Percentiles rank a stretch among this genome's conserved stretches.
phyloP scores from a whole-genome alignment of 2,329 filamentous ascomycete genomes.

The Colletotrichum sojae region DNA sequence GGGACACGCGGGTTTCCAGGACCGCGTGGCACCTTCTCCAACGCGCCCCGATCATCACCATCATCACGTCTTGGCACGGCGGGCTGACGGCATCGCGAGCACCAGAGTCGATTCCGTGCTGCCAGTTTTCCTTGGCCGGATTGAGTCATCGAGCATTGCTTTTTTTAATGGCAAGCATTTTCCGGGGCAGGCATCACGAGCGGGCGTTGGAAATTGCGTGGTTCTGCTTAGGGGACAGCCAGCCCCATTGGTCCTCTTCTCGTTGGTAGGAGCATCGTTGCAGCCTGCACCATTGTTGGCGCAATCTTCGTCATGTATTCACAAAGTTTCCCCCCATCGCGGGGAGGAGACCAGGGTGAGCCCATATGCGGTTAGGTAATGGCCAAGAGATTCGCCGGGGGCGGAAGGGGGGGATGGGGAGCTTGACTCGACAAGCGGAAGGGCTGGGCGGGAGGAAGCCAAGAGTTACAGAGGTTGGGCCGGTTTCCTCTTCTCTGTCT shows the following conservation, averaged over 20 bases:
- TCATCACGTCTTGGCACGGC: conserved; percentile 23
- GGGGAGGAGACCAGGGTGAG: neutral
- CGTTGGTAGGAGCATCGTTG: too few species aligned
- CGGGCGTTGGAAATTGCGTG: conserved; percentile 17
- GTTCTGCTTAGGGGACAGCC: neutral
- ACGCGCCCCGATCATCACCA: neutral
- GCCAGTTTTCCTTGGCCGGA: neutral
- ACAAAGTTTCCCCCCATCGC: neutral
- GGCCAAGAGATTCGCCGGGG: neutral
- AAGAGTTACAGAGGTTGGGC: neutral
- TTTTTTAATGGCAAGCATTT: conserved; percentile 7
- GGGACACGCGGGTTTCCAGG: conserved; percentile 21
- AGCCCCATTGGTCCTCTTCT: neutral
- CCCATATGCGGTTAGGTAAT: conserved; percentile 25
- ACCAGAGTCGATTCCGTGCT: conserved; percentile 18
- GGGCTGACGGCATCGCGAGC: conserved; percentile 12
- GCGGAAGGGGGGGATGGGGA: neutral
- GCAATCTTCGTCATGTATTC: conserved; percentile 18
- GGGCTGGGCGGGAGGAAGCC: conserved; percentile 1
- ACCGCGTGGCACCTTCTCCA: neutral
- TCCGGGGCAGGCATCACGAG: conserved; percentile 23
- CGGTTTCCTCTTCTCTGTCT: neutral
- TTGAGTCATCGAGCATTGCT: neutral
- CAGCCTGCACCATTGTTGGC: neutral
- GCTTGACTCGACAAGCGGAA: conserved; percentile 10